Base-by-base conservation (phyloP, 306 rosid species). In the Coriaria nepalensis region DNA sequence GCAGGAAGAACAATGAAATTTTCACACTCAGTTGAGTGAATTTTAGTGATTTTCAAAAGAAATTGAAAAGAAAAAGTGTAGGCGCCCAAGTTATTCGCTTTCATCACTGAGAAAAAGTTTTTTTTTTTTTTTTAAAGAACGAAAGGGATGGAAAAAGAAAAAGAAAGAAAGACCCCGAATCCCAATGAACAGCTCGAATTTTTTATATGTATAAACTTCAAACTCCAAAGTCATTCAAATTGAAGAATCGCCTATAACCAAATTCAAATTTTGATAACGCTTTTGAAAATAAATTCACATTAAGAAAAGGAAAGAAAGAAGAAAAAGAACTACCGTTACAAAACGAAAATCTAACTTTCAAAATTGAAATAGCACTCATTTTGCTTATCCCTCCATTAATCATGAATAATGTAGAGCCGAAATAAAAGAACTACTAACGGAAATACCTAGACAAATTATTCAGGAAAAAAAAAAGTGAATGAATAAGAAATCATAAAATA, bases 1-100 rank as follows among this genome's bases (percentile, higher is more conserved):
- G 60, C 41, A 46, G 33, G 57, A 66, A 47, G 50, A 46, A 46
- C 7, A 46, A 46, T 8, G 13, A 8, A 42, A 42, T 2, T 2
- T 5, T 5, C 13, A 42, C 43, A 2, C 56, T 13, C 7, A 13
- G 4, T 37, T 13, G 11, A 51, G 39, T 14, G 20, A 10, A 48
- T 50, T 9, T 10, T 7, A 36, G 36, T 50, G 5, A 37, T 2
- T 35, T 6, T 12, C 37, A 33, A 50, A 35, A 50, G 9, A 8
- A 40, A 13, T 20, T 35, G 13, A 7, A 2, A 34, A 49, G 35
- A 8, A 7, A 10, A 13, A 2, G 8, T 15, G 29, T 45, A 6
- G 38, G 13, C 33, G 7, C 10, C 46, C 0, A 20, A 20, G 29
- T 1, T 20, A 20, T 1, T 6, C 6, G 6, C 14, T 45, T 45